Percentiles rank a stretch among this genome's conserved stretches.
Evolutionary conservation across 345 rosid species (phyloP).

Genomic region (Hirschfeldia incana): DNA sequence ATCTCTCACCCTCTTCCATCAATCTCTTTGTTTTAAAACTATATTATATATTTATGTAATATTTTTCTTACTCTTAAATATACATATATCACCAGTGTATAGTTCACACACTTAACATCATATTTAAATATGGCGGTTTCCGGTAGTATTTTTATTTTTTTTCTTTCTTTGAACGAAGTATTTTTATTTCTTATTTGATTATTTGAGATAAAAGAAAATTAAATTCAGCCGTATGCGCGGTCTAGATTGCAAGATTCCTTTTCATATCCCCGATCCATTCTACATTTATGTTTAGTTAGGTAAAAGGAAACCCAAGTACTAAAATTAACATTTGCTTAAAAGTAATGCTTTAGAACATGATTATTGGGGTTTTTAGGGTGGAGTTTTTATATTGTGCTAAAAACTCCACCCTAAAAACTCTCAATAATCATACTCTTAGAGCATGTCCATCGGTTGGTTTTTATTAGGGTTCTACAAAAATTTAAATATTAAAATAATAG

Average conservation of each 20-base stretch:
- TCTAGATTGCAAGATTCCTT: background rate
- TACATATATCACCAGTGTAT: background rate
- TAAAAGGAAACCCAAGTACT: constrained; percentile 22
- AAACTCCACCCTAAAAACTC: too few species aligned
- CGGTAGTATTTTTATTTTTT: background rate
- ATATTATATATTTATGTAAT: background rate
- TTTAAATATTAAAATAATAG: too few species aligned
- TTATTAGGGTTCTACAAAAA: too few species aligned
- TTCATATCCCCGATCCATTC: constrained; percentile 7
- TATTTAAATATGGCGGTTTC: background rate
- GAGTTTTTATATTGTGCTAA: too few species aligned
- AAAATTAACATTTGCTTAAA: constrained; percentile 36
- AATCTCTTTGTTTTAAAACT: background rate
- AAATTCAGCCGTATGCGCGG: constrained; percentile 7
- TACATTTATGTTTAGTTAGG: constrained; percentile 20
- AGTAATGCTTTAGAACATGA: constrained; percentile 9
- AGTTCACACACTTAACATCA: background rate
- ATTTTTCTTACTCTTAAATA: background rate
- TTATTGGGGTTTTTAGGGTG: too few species aligned
- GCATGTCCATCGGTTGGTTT: too few species aligned
- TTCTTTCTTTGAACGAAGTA: background rate
- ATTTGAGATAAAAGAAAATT: background rate
- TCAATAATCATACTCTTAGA: too few species aligned
- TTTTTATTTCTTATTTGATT: background rate
- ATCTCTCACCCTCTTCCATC: constrained; percentile 25